Evolutionary conservation across 257 asterid genomes (phyloP), one percentile per base, ranked within the genome.

Genomic region (Nicotiana sylvestris): DNA sequence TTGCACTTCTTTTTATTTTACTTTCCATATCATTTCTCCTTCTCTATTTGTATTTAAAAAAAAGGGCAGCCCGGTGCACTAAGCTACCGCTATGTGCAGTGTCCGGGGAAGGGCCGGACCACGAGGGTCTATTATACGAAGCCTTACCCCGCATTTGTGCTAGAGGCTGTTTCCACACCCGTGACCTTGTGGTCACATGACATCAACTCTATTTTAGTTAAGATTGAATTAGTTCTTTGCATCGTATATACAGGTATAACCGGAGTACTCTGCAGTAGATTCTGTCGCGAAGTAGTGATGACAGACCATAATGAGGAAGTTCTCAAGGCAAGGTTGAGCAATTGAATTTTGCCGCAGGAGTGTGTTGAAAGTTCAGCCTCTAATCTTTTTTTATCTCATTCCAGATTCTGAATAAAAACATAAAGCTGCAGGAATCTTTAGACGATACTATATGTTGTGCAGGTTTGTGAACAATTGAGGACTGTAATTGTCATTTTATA

Each of bases 221-320:
- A 68, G 67, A 66, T 21, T 7, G 80, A 51, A 65, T 79, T 46
- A 76, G 67, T 30, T 82, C 76, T 81, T 84, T 53, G 29, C 81
- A 66, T 83, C 84, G 43, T 66, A 46, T 25, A 29, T 86, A 86
- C 93, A 95, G 98, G 99, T 78, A 84, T 93, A 84, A 96, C 98
- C 3, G 98, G 99, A 80, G 87, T 96, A 60, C 93, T 93, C 39
- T 96, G 98, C 83, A 87, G 97, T 89, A 89, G 93, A 90, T 96
- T 90, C 84, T 96, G 98, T 88, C 84, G 80, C 29, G 91, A 92
- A 85, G 94, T 93, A 70, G 91, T 93, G 81, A 81, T 96, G 89
- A 96, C 99, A 58, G 99, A 96, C 89, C 97, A 94, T 82, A 94
- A 90, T 72, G 94, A 90, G 4, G 98, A 96, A 89, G 98, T 94